phyloP scores from a whole-genome alignment of 2,329 filamentous ascomycete genomes.

The Akanthomyces lecanii region DNA sequence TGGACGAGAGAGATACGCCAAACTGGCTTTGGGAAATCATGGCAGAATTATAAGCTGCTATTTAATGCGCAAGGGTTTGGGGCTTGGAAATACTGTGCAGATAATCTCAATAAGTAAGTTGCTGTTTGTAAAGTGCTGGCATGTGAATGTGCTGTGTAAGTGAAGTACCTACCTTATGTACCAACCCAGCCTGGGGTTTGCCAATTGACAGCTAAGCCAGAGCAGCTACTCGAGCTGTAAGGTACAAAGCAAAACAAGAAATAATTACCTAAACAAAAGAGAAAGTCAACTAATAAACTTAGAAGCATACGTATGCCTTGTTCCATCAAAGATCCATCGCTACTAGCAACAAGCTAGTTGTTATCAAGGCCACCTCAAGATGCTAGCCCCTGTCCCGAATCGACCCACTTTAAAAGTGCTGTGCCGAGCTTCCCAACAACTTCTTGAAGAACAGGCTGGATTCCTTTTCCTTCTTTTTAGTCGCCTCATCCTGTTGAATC shows the following conservation, averaged over 20 bases:
- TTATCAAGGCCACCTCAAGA: background rate
- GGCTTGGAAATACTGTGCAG: background rate
- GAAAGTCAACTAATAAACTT: background rate
- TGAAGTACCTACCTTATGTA: background rate
- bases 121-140: background rate
- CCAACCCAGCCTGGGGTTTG: background rate
- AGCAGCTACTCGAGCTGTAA: background rate
- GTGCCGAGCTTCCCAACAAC: slow-evolving; percentile 15
- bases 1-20: background rate
- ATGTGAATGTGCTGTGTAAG: slow-evolving; percentile 12
- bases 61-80: background rate
- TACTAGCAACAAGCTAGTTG: background rate
- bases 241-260: no score
- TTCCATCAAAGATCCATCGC: no score
- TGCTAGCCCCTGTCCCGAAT: background rate
- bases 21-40: slow-evolving; percentile 7
- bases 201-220: background rate
- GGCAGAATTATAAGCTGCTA: background rate
- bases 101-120: background rate
- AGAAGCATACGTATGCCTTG: no score
- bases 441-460: background rate
- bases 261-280: background rate
- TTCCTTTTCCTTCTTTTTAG: background rate
- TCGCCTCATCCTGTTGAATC: background rate
- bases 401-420: slow-evolving; percentile 13